Evolutionary conservation across 2,329 filamentous ascomycete genomes (phyloP).

Genomic region (Aspergillus japonicus): DNA sequence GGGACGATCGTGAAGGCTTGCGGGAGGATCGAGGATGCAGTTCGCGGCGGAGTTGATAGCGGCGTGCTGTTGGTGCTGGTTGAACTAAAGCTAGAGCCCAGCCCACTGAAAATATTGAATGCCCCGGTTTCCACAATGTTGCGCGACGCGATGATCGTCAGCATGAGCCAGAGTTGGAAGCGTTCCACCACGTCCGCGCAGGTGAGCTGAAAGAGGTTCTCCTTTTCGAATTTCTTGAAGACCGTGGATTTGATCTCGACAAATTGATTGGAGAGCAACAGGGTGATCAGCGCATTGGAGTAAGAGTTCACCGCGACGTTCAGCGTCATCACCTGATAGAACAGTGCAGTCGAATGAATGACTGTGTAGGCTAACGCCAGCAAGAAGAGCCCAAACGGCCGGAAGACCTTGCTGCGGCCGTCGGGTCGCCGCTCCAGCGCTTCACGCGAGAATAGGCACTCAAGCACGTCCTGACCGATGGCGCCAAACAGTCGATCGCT

Average conservation of each 20-base stretch:
- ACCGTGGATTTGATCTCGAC: slow-evolving; percentile 98
- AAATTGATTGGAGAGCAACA: slow-evolving; percentile 95
- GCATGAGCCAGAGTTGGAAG: slow-evolving; percentile 96
- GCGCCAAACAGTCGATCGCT: slow-evolving; percentile 87
- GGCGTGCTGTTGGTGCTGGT: slow-evolving; percentile 49
- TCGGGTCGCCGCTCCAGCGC: slow-evolving; percentile 83
- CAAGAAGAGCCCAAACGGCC: slow-evolving; percentile 88
- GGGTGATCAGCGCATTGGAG: slow-evolving; percentile 87
- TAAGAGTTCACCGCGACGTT: slow-evolving; percentile 99
- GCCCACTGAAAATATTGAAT: slow-evolving; percentile 56
- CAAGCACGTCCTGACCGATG: slow-evolving; percentile 90
- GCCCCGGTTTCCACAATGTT: slow-evolving; percentile 96
- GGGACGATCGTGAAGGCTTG: slow-evolving; percentile 77
- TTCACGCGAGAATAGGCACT: slow-evolving; percentile 91
- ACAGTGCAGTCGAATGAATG: slow-evolving; percentile 79
- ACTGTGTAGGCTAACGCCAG: slow-evolving; percentile 86
- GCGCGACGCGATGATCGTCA: slow-evolving; percentile 90
- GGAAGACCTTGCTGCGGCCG: slow-evolving; percentile 84
- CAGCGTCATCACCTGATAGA: slow-evolving; percentile 96
- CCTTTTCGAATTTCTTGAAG: slow-evolving; percentile 98
- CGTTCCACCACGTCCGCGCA: slow-evolving; percentile 96
- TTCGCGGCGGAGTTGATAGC: slow-evolving; percentile 56
- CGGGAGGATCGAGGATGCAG: slow-evolving; percentile 71
- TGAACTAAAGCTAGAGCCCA: slow-evolving; percentile 36
- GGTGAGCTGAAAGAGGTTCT: slow-evolving; percentile 93